phyloP scores from a whole-genome alignment of 139 green algal species.

The Chlorella sp. region DNA sequence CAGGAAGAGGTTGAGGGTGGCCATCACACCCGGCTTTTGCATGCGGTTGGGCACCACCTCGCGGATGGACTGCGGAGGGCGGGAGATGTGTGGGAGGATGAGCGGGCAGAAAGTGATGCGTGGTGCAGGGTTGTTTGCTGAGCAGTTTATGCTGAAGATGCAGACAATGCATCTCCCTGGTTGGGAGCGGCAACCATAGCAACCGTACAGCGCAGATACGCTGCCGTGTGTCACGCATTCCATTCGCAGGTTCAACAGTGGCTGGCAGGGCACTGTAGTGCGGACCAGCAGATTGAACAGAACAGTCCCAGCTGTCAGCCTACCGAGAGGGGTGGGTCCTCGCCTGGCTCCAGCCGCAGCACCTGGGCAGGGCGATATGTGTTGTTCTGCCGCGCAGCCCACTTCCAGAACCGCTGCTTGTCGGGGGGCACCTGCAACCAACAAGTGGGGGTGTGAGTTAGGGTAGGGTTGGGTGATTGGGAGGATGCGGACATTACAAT shows the following conservation, averaged over 20 bases:
- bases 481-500: no score
- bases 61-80: not conserved
- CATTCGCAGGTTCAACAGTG: not conserved
- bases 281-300: not conserved
- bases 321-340: constrained; percentile 44
- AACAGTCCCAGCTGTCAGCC: not conserved
- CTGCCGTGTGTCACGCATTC: no score
- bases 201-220: no score
- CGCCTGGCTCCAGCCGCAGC: constrained; percentile 60
- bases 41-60: not conserved
- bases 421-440: constrained; percentile 58
- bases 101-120: not conserved
- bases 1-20: constrained; percentile 81
- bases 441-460: no score
- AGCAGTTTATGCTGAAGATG: no score
- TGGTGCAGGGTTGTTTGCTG: no score
- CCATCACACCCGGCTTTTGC: constrained; percentile 27
- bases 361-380: constrained; percentile 72
- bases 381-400: constrained; percentile 82
- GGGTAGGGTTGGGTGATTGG: no score
- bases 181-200: no score
- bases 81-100: not conserved
- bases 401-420: constrained; percentile 93
- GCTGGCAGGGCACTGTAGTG: not conserved
- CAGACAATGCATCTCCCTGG: no score